Conservation (phyloP, 2,329 filamentous ascomycete species). For the Trichoderma guizhouense region DNA sequence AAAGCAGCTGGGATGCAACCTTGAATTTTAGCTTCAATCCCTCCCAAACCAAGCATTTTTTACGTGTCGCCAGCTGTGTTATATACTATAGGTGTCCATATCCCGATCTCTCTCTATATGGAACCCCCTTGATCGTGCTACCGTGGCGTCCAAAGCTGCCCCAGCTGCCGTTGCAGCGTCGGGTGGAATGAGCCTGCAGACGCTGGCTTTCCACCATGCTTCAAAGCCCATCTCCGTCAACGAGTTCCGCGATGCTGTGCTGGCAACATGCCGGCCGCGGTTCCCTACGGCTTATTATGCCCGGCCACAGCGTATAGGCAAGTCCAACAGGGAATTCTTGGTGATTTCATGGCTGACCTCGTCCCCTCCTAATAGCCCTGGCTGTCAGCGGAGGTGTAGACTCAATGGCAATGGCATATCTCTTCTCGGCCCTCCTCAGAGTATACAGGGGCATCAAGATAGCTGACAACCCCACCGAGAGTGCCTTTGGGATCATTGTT, state of each 20-base stretch:
- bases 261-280: constrained; percentile 48
- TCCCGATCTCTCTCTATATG: background rate
- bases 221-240: constrained; percentile 36
- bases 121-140: constrained; percentile 7
- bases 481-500: constrained; percentile 49
- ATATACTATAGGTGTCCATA: background rate
- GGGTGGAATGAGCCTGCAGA: constrained; percentile 36
- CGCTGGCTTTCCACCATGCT: constrained; percentile 36
- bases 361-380: constrained; percentile 50
- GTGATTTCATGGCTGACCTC: background rate
- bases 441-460: constrained; percentile 36
- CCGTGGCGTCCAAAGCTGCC: constrained; percentile 15
- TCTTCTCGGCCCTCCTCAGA: constrained; percentile 55
- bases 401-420: constrained; percentile 89
- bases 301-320: constrained; percentile 42
- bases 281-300: constrained; percentile 41
- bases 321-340: background rate
- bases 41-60: background rate
- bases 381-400: constrained; percentile 92
- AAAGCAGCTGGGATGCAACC: background rate
- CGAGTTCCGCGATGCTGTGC: constrained; percentile 47
- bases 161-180: background rate
- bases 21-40: background rate
- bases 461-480: constrained; percentile 42
- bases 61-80: background rate